Evolutionary conservation across 75 land plant genomes (phyloP), one percentile per base, ranked within the genome.

Genomic region (Cunninghamia lanceolata): DNA sequence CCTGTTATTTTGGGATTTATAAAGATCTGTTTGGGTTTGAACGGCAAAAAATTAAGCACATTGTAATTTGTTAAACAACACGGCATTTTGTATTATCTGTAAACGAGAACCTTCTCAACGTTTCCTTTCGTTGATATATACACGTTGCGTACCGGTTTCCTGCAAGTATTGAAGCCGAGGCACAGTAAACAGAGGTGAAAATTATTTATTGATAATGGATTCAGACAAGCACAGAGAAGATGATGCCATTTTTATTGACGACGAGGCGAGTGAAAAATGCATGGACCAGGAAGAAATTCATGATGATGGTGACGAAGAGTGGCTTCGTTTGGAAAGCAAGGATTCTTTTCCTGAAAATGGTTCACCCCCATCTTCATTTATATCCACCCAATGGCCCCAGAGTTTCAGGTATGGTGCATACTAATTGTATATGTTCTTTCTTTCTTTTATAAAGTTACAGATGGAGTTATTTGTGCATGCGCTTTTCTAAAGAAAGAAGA

Each of bases 321-420:
- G 56, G 84, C n/a, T 36, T 32, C 30, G 7, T 8, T 21, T 21
- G 68, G 68, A 52, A 19, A 82, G n/a, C 34, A 21, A 52, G 34
- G 84, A 83, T 83, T 47, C 84, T 34, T 83, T 83, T 53, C 66
- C 63, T 15, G 36, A 83, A 19, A 8, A 83, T 30, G 2, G 36
- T 35, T 83, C 39, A 43, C 54, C 66, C 32, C 66, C n/a, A 6
- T 19, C 36, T 35, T 83, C 84, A 17, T 83, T 83, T 25, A 17
- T 47, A 39, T 83, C 84, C 39, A 19, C 84, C 32, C 56, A 83
- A 53, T 83, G 84, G 84, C 84, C 84, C 21, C 66, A 54, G 66
- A 83, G 66, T 53, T 83, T 35, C 84, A 53, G 66, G 84, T 83
- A 0, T 34, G 28, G 63, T 80, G n/a, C 45, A n/a, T 28, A 80